Base-by-base conservation (phyloP, 352 stramenopile genomes). In the Phytophthora sp. region DNA sequence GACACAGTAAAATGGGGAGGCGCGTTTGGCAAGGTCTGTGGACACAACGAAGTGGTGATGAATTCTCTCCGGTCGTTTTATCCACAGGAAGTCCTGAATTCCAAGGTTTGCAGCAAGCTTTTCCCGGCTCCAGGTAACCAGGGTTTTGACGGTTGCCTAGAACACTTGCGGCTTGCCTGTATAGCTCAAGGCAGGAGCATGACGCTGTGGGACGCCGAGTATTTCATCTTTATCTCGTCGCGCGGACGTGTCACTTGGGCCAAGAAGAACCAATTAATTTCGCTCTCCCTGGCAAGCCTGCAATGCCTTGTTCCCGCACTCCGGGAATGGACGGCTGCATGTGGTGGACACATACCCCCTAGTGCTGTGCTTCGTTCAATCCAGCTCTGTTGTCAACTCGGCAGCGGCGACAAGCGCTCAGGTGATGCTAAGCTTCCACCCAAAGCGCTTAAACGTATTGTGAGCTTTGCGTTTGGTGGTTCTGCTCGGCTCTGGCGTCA, bases 21-120 rank as follows among this genome's bases (percentile, higher is more conserved):
- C 21, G 70, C 54, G 23, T 96, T 80, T 44, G 90, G 90, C 43
- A 97, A 97, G 46, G 75, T 74, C 5, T 97, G 90, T 50, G 87
- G 81, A 11, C 90, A 97, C 71, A 97, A 97, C 71, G 90, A 97
- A 71, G 87, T 97, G 12, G 88, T 95, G 24, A 80, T 97, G 77
- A 85, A 97, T 27, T 60, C 80, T 9, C 39, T 96, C 57, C 82
- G 89, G 20, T 84, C 88, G 27, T 96, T 96, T 59, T 94, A 84
- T 48, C 89, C 89, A 3, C 82, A 96, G 58, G 82, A 94, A 63
- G 88, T 97, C 27, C 52, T 96, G 23, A 97, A 97, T 66, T 95
- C 90, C 18, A 83, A 88, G 37, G 77, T 95, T 13, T 97, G 90
- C 71, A 92, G 82, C 52, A 78, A 78, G 18, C 46, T 77, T 5